A percentile compares a stretch with the other conserved stretches of the same genome.
Evolutionary conservation across 2,329 filamentous ascomycete species (phyloP).

Genomic region (Dothidotthia symphoricarpi): DNA sequence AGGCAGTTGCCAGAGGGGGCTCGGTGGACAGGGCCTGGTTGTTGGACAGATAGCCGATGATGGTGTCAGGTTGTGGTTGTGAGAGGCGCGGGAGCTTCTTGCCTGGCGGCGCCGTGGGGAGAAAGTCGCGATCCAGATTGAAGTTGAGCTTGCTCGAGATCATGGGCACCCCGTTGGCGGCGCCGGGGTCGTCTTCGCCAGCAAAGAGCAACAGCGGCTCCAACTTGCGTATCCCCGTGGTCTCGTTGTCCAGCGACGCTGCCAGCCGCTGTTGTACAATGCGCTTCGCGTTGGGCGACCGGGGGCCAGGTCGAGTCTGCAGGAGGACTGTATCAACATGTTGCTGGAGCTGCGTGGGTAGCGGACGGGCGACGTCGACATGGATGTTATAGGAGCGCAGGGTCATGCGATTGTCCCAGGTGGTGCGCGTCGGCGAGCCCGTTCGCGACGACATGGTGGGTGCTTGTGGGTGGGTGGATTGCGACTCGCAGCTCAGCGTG

Average conservation of each 20-base stretch:
- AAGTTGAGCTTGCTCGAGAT: constrained; percentile 8
- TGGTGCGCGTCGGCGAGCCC: constrained; percentile 5
- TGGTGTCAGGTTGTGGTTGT: constrained; percentile 6
- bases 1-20: constrained; percentile 5
- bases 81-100: constrained; percentile 3
- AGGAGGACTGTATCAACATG: constrained; percentile 6
- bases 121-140: constrained; percentile 5
- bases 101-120: constrained; percentile 3
- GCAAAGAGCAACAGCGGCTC: constrained; percentile 9
- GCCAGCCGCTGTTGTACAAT: constrained; percentile 9
- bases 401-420: constrained; percentile 7
- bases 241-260: constrained; percentile 10
- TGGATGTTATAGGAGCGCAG: constrained; percentile 5
- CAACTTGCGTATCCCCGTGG: constrained; percentile 6
- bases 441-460: constrained; percentile 6
- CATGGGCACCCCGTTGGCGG: constrained; percentile 3
- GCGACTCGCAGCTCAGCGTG: background rate
- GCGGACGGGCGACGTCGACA: constrained; percentile 1
- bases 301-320: constrained; percentile 5
- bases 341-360: constrained; percentile 2
- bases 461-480: background rate
- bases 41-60: constrained; percentile 10
- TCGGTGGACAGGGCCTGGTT: constrained; percentile 5
- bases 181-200: constrained; percentile 7
- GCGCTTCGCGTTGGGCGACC: constrained; percentile 7